Evolutionary conservation across 306 rosid genomes (phyloP), one percentile per base, ranked within the genome.

Genomic region (Prunus dulcis): DNA sequence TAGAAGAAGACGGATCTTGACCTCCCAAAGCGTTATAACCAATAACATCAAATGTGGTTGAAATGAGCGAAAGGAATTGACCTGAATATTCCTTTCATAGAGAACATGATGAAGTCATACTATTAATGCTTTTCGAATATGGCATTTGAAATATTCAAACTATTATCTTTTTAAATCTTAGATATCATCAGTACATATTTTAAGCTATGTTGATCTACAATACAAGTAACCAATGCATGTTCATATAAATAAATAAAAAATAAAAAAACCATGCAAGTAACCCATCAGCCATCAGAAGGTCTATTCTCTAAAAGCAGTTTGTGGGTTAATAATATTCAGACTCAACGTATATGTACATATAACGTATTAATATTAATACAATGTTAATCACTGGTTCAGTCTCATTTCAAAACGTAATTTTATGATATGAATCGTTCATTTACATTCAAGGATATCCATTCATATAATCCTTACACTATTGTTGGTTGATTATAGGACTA

Each of bases 1-100:
- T 64, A 51, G 45, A 76, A 76, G 73, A n/a, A 34, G 61, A 67
- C 30, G 11, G 63, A 74, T 74, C 71, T 63, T 64, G 49, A 47
- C 47, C 46, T 46, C 41, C 45, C 50, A 6, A 30, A 64, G 60
- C 78, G 47, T 28, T 3, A 13, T 6, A 74, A n/a, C 20, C n/a
- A 22, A 62, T 28, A 30, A n/a, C 12, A 46, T 28, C 14, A 32
- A 28, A 34, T 34, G 38, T 32, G 22, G 47, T 34, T 28, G 52
- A 45, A 47, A 30, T 75, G 38, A 12, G 52, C 66, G 3, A 25
- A 38, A 55, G 9, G 53, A 47, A 46, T 77, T 58, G 75, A 77
- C 80, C 22, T 28, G 49, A 67, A 67, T 76, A 76, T 76, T 67
- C 73, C 12, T 41, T 23, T 18, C 72, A 8, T 9, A 10, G 8